Conservation (phyloP, 176 grass and related monocot genomes). For the Bolboschoenus planiculmis region DNA sequence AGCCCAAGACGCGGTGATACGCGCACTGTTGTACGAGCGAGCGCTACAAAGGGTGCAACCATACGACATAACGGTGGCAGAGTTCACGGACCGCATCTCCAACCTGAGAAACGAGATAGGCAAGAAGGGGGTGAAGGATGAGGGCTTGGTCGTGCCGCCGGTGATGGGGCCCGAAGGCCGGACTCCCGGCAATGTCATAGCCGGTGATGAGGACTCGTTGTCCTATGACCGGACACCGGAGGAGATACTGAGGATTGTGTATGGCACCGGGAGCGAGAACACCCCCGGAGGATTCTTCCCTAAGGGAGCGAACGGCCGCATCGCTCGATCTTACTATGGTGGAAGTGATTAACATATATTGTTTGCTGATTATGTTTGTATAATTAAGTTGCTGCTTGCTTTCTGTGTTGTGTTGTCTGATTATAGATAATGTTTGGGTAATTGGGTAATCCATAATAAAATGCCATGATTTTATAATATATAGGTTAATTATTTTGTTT, state of each 20-base stretch:
- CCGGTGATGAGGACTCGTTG: constrained; percentile 62
- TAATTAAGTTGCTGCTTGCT: not conserved
- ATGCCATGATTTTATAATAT: not conserved
- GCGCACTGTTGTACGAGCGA: constrained; percentile 56
- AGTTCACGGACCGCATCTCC: constrained; percentile 62
- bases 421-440: not conserved
- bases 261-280: constrained; percentile 48
- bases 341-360: not conserved
- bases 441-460: not conserved
- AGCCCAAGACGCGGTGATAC: constrained; percentile 85
- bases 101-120: constrained; percentile 61
- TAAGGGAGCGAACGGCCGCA: constrained; percentile 45
- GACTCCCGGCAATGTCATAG: constrained; percentile 60
- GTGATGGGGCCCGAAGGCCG: constrained; percentile 45
- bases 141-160: constrained; percentile 49
- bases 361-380: not conserved
- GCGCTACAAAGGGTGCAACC: constrained; percentile 34
- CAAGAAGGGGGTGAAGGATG: constrained; percentile 53
- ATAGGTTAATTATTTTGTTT: not conserved
- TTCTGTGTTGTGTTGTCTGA: not conserved
- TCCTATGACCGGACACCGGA: constrained; percentile 57
- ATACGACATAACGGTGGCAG: constrained; percentile 51
- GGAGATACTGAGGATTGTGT: constrained; percentile 78
- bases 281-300: constrained; percentile 78
- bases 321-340: constrained; percentile 28